Base-by-base conservation (phyloP, 345 rosid species). In the Bretschneidera sinensis region DNA sequence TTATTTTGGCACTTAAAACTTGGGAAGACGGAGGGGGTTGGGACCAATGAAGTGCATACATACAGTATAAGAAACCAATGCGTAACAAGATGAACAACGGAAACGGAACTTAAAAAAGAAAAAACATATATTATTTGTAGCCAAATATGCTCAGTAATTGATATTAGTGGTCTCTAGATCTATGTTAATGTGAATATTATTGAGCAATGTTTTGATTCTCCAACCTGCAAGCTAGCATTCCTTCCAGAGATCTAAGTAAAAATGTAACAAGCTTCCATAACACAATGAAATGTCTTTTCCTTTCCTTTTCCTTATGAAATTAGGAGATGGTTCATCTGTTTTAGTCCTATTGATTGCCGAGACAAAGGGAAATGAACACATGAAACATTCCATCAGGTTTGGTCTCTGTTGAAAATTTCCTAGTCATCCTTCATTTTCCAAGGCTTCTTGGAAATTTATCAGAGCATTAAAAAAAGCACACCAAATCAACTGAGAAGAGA, bases 191-290 rank as follows among this genome's bases (percentile, higher is more conserved):
- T 52, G 24, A 48, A 62, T 43, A 13, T 24, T 16, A 8, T 54
- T 39, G 24, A 18, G 39, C 31, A 62, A 15, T 35, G 14, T 23
- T 63, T 63, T 54, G 43, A 39, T 53, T 43, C 15, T 48, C 6
- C 52, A 17, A 48, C 52, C 52, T 7, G 45, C 15, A 5, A 39
- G 45, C 16, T 39, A 39, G 2, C 45, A 39, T 39, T 4, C 45
- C 16, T 14, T 39, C 16, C 45, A 39, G 45, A 39, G 10, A 14
- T 39, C 10, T 7, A 39, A 31, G 33, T 28, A 28, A 28, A 28
- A 28, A 28, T 28, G n/a, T n/a, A n/a, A 28, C 33, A 28, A 2
- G 33, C 8, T 28, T 8, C 33, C 8, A 28, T 39, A 9, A 39
- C 4, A 11, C 16, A 11, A 9, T 39, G 11, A 7, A 4, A 14